phyloP scores from a whole-genome alignment of 2,329 filamentous ascomycete species.

The Cercospora brassicicola region DNA sequence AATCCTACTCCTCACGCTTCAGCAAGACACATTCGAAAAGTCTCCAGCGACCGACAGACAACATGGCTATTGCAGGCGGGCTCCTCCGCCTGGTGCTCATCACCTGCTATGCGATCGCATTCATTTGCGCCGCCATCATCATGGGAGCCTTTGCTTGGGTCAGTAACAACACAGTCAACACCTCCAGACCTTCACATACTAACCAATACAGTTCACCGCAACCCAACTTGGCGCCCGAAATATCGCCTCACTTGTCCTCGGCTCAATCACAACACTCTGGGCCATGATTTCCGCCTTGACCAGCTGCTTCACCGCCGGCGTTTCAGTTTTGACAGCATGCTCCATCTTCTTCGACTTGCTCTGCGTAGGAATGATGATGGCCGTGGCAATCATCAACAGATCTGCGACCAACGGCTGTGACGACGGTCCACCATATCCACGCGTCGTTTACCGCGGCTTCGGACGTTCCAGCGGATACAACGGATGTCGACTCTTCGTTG shows the following conservation, averaged over 20 bases:
- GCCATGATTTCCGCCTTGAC: constrained; percentile 5
- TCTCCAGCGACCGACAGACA: neutral
- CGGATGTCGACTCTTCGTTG: constrained; percentile 8
- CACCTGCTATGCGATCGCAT: constrained; percentile 14
- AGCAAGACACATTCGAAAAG: neutral
- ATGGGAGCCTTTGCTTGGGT: constrained; percentile 20
- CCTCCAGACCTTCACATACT: neutral
- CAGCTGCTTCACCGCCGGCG: constrained; percentile 16
- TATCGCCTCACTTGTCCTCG: constrained; percentile 14
- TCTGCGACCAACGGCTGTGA: constrained; percentile 4
- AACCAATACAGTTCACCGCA: neutral
- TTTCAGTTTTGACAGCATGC: constrained; percentile 6
- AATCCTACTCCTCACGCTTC: neutral
- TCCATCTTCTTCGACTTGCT: constrained; percentile 15
- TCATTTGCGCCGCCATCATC: constrained; percentile 14
- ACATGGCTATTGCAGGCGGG: constrained; percentile 18
- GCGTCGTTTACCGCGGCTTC: neutral
- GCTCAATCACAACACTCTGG: constrained; percentile 4
- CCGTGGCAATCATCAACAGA: constrained; percentile 17
- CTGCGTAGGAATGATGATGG: constrained; percentile 17
- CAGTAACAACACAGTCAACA: neutral
- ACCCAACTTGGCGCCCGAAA: constrained; percentile 3
- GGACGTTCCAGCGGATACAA: neutral
- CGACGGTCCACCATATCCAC: neutral
- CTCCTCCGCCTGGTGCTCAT: constrained; percentile 18